Evolutionary conservation across 2,329 filamentous ascomycete species (phyloP), one percentile per base, ranked within the genome.

Genomic region (Verticillium longisporum): DNA sequence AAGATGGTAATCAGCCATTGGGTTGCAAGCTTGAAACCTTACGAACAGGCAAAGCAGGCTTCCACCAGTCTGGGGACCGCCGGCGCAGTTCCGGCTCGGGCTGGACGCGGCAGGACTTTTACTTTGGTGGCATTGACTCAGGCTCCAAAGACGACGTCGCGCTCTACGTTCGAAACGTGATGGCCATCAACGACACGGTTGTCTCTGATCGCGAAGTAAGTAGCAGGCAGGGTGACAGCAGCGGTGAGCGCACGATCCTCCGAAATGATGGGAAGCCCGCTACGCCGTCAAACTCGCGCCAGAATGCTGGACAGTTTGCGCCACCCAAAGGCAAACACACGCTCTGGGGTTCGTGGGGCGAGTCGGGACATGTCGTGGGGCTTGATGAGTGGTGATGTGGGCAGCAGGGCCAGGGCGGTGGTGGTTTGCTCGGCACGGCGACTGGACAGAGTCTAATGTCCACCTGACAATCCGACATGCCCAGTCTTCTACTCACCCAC

Each of bases 81-180:
- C 78, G 74, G 63, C 75, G 70, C 58, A 79, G 80, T 57, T 80
- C 73, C 15, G 83, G 83, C 15, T 82, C 74, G 58, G 87, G 87
- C 7, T 78, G 73, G 31, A 86, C 83, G 6, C 77, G 77, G 61
- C 87, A 90, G 71, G 72, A 75, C 1, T 83, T 88, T 63, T 70
- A 66, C 6, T 85, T 90, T 63, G 75, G 74, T n/a, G 80, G 81
- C 6, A 68, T 82, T 37, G 65, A 66, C 4, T 66, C 63, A 3
- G 68, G 66, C 3, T 56, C 64, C 18, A n/a, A 41, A 15, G 45
- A 55, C 66, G 65, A 31, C 65, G 67, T 55, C 57, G 74, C 80
- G 69, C 73, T 89, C 54, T 91, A 89, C 71, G 75, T 72, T 61
- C 78, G 87, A 21, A 77, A 83, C 57, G 82, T 89, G 32, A 70